phyloP scores from a whole-genome alignment of 495 filamentous ascomycete species.

The Lepraria neglecta region DNA sequence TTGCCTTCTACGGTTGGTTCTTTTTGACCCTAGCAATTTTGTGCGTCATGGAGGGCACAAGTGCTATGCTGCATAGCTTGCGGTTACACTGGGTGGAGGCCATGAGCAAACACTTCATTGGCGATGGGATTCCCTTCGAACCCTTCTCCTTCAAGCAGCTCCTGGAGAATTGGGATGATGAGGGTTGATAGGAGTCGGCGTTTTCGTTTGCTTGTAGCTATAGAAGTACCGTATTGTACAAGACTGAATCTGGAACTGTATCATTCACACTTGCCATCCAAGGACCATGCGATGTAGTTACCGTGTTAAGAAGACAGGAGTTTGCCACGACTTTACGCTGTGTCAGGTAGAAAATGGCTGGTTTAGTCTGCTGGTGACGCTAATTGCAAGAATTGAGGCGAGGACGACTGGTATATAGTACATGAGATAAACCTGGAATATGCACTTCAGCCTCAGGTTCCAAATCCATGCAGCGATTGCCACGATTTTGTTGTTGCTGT shows the following conservation, averaged over 20 bases:
- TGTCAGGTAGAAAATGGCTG: too few relatives aligned
- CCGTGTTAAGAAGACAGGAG: too few relatives aligned
- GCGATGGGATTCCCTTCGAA: constrained; percentile 82
- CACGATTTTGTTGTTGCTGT: too few relatives aligned
- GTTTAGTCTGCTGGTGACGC: too few relatives aligned
- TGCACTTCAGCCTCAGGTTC: too few relatives aligned
- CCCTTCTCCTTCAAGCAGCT: constrained; percentile 87
- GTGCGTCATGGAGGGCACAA: constrained; percentile 75
- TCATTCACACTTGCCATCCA: neutral
- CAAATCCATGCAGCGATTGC: too few relatives aligned
- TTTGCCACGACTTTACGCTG: too few relatives aligned
- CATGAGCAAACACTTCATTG: constrained; percentile 99
- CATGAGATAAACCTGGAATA: too few relatives aligned
- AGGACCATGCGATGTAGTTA: too few relatives aligned
- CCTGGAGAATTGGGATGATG: constrained; percentile 73
- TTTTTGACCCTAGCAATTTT: constrained; percentile 71
- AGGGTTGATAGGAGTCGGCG: constrained; percentile 27
- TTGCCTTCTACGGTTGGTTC: constrained; percentile 84
- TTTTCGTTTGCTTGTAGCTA: neutral
- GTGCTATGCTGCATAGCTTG: constrained; percentile 88
- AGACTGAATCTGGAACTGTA: neutral
- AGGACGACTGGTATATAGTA: too few relatives aligned
- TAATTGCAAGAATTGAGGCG: too few relatives aligned
- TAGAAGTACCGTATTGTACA: neutral
- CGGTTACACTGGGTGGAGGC: constrained; percentile 98